phyloP scores from a whole-genome alignment of 306 rosid genomes.

The Corylus avellana region DNA sequence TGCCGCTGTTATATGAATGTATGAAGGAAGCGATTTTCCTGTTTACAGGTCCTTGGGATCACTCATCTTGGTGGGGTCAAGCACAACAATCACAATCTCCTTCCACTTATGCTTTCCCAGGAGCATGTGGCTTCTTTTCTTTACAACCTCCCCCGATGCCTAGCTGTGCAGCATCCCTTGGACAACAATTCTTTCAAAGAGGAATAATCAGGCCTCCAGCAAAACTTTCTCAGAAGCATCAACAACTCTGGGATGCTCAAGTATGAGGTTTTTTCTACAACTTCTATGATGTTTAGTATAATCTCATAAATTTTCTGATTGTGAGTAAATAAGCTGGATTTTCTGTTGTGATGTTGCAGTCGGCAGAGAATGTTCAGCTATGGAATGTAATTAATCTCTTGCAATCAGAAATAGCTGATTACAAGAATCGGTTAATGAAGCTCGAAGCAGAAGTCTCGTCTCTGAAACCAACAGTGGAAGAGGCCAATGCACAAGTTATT shows the following conservation, averaged over 20 bases:
- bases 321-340: slow-evolving; percentile 1
- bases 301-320: slow-evolving; percentile 2
- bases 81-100: slow-evolving; percentile 41
- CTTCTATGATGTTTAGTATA: slow-evolving; percentile 8
- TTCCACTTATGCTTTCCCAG: slow-evolving; percentile 36
- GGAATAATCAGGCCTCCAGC: slow-evolving; percentile 35
- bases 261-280: slow-evolving; percentile 25
- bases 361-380: slow-evolving; percentile 46
- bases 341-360: slow-evolving; percentile 40
- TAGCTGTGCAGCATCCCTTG: slow-evolving; percentile 24
- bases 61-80: slow-evolving; percentile 50
- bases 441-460: slow-evolving; percentile 49
- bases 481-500: slow-evolving; percentile 26
- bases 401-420: slow-evolving; percentile 48
- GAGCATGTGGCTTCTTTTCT: slow-evolving; percentile 26
- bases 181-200: slow-evolving; percentile 32
- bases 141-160: slow-evolving; percentile 27
- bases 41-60: slow-evolving; percentile 49
- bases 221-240: slow-evolving; percentile 50
- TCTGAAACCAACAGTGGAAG: slow-evolving; percentile 36
- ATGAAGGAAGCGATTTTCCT: slow-evolving; percentile 17
- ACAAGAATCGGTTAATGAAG: slow-evolving; percentile 39
- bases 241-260: slow-evolving; percentile 60
- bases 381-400: slow-evolving; percentile 39
- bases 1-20: slow-evolving; percentile 1